These are phyloP conservation scores for Stemphylium vesicarium DNA, from an alignment of 2,329 filamentous ascomycete species.

Conservation along the genomic window DNA sequence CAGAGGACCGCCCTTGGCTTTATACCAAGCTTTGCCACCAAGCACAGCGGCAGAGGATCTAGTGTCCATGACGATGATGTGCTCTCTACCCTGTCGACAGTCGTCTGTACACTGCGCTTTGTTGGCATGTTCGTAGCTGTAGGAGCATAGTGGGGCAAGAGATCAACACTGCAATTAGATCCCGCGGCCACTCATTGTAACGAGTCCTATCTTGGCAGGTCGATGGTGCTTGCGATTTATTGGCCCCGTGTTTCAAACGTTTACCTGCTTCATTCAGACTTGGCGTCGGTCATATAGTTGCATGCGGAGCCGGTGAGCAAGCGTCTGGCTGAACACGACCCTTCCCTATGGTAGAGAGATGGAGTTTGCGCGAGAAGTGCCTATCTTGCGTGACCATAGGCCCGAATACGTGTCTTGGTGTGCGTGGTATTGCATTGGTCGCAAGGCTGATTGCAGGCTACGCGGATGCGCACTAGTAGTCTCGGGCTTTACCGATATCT, in stretches of 20 bases:
- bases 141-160: slow-evolving; percentile 14
- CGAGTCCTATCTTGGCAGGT: slow-evolving; percentile 42
- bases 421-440: slow-evolving; percentile 8
- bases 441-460: slow-evolving; percentile 10
- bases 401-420: slow-evolving; percentile 2
- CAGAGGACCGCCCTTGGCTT: slow-evolving; percentile 30
- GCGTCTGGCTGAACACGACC: slow-evolving; percentile 1
- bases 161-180: slow-evolving; percentile 38
- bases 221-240: slow-evolving; percentile 20
- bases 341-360: neutral
- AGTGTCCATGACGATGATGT: slow-evolving; percentile 14
- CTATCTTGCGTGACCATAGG: slow-evolving; percentile 17
- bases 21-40: slow-evolving; percentile 33
- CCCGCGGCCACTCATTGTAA: slow-evolving; percentile 25
- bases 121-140: slow-evolving; percentile 10
- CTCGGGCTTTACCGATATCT: slow-evolving; percentile 1
- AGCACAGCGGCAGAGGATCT: slow-evolving; percentile 15
- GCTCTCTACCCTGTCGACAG: slow-evolving; percentile 11
- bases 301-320: slow-evolving; percentile 1
- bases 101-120: slow-evolving; percentile 11
- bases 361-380: slow-evolving; percentile 9
- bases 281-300: slow-evolving; percentile 10
- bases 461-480: slow-evolving; percentile 2
- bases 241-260: slow-evolving; percentile 20
- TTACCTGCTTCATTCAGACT: slow-evolving; percentile 39